phyloP scores from a whole-genome alignment of 2,329 filamentous ascomycete species.

The Fusarium sambucinum region DNA sequence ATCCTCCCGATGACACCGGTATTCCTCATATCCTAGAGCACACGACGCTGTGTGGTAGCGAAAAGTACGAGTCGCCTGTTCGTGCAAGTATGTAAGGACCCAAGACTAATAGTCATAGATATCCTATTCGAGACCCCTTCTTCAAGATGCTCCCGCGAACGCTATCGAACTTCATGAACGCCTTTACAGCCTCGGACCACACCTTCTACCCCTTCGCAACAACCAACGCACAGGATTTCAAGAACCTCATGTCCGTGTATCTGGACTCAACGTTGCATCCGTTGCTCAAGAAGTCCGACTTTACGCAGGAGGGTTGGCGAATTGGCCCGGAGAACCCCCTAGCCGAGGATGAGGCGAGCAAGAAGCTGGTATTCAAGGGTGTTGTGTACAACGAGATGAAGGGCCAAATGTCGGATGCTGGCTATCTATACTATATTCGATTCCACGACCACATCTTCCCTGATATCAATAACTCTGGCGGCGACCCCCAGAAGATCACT shows the following conservation, averaged over 20 bases:
- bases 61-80: slow-evolving; percentile 72
- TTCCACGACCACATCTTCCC: slow-evolving; percentile 97
- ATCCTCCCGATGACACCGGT: slow-evolving; percentile 94
- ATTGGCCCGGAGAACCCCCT: slow-evolving; percentile 91
- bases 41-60: slow-evolving; percentile 93
- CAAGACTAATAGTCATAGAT: slow-evolving; percentile 65
- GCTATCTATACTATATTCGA: slow-evolving; percentile 94
- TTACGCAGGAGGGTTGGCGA: slow-evolving; percentile 96
- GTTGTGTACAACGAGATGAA: slow-evolving; percentile 99
- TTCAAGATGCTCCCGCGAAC: slow-evolving; percentile 99
- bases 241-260: slow-evolving; percentile 96
- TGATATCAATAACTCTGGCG: slow-evolving; percentile 94
- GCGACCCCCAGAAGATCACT: slow-evolving; percentile 95
- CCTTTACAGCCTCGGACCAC: slow-evolving; percentile 95
- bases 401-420: slow-evolving; percentile 97
- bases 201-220: slow-evolving; percentile 98
- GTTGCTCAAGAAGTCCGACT: slow-evolving; percentile 89
- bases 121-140: slow-evolving; percentile 97
- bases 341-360: slow-evolving; percentile 67
- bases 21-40: slow-evolving; percentile 98
- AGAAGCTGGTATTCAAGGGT: slow-evolving; percentile 90
- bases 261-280: slow-evolving; percentile 94
- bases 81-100: neutral
- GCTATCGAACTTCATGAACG: slow-evolving; percentile 99
- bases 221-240: slow-evolving; percentile 94